These are phyloP conservation scores for Aspergillus piperis DNA, from an alignment of 2,329 filamentous ascomycete genomes.

Conservation along the genomic window DNA sequence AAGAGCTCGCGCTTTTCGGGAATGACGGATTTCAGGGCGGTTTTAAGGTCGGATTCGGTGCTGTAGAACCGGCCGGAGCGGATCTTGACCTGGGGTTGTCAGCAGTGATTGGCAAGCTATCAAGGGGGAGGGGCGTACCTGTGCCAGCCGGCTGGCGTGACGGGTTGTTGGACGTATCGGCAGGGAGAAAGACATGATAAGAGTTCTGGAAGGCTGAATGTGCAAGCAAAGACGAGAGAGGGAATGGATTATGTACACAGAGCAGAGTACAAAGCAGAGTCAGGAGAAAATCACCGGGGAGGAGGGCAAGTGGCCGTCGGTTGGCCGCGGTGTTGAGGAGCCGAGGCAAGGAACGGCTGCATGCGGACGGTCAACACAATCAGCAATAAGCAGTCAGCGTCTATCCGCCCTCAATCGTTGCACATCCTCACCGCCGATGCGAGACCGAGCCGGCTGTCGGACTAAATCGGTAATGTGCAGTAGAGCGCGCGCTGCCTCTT, in stretches of 20 bases:
- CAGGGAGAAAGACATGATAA: constrained; percentile 27
- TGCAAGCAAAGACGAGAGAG: constrained; percentile 12
- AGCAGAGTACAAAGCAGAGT: constrained; percentile 2
- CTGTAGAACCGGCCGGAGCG: constrained; percentile 47
- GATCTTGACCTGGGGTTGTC: background rate
- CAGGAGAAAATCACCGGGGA: background rate
- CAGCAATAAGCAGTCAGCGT: no score
- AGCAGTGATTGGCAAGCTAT: background rate
- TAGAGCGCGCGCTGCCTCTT: background rate
- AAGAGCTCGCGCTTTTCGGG: constrained; percentile 91
- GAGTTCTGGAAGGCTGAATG: background rate
- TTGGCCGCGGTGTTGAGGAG: constrained; percentile 22
- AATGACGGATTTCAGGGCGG: constrained; percentile 78
- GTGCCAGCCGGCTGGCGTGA: constrained; percentile 40
- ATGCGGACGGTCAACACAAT: constrained; percentile 20
- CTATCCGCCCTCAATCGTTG: background rate
- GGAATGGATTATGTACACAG: background rate
- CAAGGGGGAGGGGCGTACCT: constrained; percentile 28
- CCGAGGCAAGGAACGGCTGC: constrained; percentile 27
- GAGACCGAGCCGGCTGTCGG: background rate
- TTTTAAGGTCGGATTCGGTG: constrained; percentile 84
- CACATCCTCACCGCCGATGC: constrained; percentile 1
- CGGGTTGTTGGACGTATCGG: constrained; percentile 38
- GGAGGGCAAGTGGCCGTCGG: background rate
- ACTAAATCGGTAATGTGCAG: background rate